Conservation (phyloP, 306 rosid species). For the Carpinus viminea region DNA sequence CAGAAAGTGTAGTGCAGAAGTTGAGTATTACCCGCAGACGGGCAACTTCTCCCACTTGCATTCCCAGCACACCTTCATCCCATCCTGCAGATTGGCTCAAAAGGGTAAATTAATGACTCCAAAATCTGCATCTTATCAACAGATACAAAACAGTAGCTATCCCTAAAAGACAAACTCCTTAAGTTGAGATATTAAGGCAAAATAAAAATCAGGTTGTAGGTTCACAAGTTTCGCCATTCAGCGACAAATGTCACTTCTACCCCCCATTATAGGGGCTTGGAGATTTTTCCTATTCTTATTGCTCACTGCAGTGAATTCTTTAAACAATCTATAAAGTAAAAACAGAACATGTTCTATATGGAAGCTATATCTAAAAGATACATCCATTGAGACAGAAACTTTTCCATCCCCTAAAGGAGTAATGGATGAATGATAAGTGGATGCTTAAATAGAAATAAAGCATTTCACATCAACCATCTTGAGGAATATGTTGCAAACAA, state of each 20-base stretch:
- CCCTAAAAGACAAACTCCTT: not conserved
- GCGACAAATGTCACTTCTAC: too few species aligned
- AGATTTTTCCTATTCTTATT: too few species aligned
- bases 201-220: not conserved
- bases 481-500: not conserved
- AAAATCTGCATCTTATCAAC: not conserved
- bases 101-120: not conserved
- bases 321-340: not conserved
- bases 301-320: not conserved
- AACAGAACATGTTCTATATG: not conserved
- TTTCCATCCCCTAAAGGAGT: not conserved
- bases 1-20: not conserved
- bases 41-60: conserved; percentile 97
- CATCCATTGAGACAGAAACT: not conserved
- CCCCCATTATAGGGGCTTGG: too few species aligned
- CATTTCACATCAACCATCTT: not conserved
- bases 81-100: conserved; percentile 55
- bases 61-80: conserved; percentile 94
- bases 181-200: not conserved
- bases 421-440: not conserved
- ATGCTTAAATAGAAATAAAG: not conserved
- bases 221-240: not conserved
- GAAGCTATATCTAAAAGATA: not conserved
- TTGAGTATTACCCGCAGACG: conserved; percentile 76
- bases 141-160: not conserved